Evolutionary conservation across 805 yeast species (phyloP), one percentile per base, ranked within the genome.

Genomic region (Limtongia smithiae): DNA sequence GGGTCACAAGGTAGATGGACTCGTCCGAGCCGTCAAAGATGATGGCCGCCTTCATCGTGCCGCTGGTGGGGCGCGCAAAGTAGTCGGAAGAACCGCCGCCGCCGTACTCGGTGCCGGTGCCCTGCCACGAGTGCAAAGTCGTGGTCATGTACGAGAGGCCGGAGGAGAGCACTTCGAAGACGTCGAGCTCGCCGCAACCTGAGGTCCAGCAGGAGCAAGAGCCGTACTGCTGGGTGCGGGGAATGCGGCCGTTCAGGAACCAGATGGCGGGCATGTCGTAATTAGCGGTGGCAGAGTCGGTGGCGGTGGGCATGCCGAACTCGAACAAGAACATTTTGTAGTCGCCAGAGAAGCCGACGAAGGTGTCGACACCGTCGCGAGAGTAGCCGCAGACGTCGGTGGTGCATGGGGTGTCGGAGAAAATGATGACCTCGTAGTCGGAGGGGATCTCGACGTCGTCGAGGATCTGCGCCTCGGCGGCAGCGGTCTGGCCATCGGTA

Each of bases 241-340:
- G 96, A 65, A 90, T 83, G 76, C 86, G 85, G 55, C 96, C 96
- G 69, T 90, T 90, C 68, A 90, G 80, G 69, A 90, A 74, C 97
- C 97, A 90, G 62, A 90, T 78, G 55, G 98, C 97, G 60, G 98
- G 98, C 97, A 93, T 91, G 70, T 93, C 97, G 64, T 77, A 76
- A 76, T 90, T 89, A 63, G 64, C 67, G 39, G 76, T 66, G 54
- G 76, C 72, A 31, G 75, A 64, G 44, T 74, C 69, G 41, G 63
- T 38, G 59, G 79, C 89, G 51, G 78, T 65, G 58, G 98, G 98
- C 98, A 93, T 93, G 67, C 76, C 73, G 72, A 93, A 93, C 75
- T 91, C 97, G 67, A 93, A 87, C 44, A 88, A 83, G 68, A 93
- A 90, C 66, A 91, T 80, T 79, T 91, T 91, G 65, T 74, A 64